Evolutionary conservation across 139 green algal species (phyloP), one percentile per base, ranked within the genome.

Genomic region (Chlamydomonas sphaeroides): DNA sequence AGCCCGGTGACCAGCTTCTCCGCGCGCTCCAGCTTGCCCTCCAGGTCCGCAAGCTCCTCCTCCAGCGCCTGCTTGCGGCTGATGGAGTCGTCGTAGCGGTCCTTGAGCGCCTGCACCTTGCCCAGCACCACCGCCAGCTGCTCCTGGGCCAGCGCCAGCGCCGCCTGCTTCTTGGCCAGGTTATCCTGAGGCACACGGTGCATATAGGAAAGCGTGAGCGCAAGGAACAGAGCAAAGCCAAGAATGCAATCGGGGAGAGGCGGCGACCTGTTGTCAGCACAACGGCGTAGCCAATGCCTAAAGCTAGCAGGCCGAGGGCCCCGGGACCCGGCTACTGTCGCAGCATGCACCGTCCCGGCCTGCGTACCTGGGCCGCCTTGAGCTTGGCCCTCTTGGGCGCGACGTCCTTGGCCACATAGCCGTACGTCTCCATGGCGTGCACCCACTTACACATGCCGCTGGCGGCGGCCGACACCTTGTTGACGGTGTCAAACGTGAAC

Each of bases 391-490:
- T 72, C 91, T 97, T 97, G n/a, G 94, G 94, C 33, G 87, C 93
- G 32, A 97, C 92, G 42, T 96, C 93, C 89, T 96, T 96, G 23
- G 92, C 84, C 61, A 97, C 92, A 59, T 90, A 84, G 8, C 93
- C 94, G 78, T 97, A 97, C 49, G 91, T 89, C 74, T 96, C 91
- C 94, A 97, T 97, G 28, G 93, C 93, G 65, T 88, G 73, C 68
- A 97, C 94, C 94, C 94, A 97, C 86, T 95, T 78, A 88, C 92
- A 96, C 88, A 97, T 88, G 35, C 94, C 91, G 49, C 77, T 82
- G 26, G 91, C 88, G 8, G 91, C 91, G 26, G 83, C 65, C 11
- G 91, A 95, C 77, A 95, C 91, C 70, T 93, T 96, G 83, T 91
- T 93, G 32, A 96, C 85, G 20, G 74, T 66, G 7, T 95, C 93